Evolutionary conservation across 2,329 filamentous ascomycete genomes (phyloP), one percentile per base, ranked within the genome.

Genomic region (Dichotomopilus funicola): DNA sequence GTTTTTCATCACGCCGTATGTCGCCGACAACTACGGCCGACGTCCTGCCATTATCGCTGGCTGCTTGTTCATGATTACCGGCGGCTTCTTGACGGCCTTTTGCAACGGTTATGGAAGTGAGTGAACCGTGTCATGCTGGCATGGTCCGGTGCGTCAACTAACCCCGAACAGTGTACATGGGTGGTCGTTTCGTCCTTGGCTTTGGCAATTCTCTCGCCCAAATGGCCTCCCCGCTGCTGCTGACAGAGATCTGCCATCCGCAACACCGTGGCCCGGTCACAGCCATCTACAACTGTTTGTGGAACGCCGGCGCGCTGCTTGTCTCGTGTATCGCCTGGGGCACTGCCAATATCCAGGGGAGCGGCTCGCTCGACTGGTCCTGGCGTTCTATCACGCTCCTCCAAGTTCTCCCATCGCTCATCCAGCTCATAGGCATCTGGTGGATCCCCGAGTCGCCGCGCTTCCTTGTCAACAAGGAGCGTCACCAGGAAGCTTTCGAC

Each of bases 371-470:
- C 59, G 73, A 86, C 63, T 87, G 84, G 84, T 82, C 81, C 2
- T 88, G 85, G 85, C 75, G 83, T 49, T 80, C 80, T 40, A 83
- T 86, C 50, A 81, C 80, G 7, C 72, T 87, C n/a, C 72, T 87
- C 10, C 85, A 88, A 70, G 76, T 79, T 36, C 66, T 81, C 0
- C 83, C 83, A 0, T 84, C 81, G 0, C 60, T 83, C 10, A 72
- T 86, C 54, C 84, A 87, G 71, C 72, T 87, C 42, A 53, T 70
- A n/a, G 83, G 83, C 63, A 83, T 89, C 68, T 87, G 79, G 72
- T 82, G 74, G 70, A 72, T 87, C n/a, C 85, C 85, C 5, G 85
- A 88, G 69, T 83, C 79, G 0, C 85, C 85, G 0, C 77, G 85
- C 59, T 88, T 78, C 72, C 77, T 88, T 11, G 75, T 86, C 61